phyloP scores from a whole-genome alignment of 208 protist species.

The Trypanosoma conorhini region DNA sequence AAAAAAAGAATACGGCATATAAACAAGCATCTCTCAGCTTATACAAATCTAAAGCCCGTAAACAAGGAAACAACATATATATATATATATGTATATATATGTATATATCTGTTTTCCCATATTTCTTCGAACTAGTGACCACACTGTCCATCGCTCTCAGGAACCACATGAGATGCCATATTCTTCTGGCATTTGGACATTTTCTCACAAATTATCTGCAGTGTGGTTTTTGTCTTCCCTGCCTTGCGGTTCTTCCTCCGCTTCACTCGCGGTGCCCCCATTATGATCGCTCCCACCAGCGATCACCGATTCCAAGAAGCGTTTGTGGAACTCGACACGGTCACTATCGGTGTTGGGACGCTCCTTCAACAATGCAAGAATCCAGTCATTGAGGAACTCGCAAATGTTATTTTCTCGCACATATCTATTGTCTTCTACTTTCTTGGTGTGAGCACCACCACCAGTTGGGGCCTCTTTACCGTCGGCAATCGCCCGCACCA shows the following conservation, averaged over 20 bases:
- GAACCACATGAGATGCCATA: neutral
- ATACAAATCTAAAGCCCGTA: neutral
- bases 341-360: slow-evolving; percentile 60
- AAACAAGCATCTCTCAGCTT: neutral
- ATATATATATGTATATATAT: neutral
- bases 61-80: neutral
- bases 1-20: slow-evolving; percentile 6
- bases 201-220: slow-evolving; percentile 1
- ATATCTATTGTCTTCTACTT: slow-evolving; percentile 72
- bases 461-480: slow-evolving; percentile 50
- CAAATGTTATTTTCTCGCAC: slow-evolving; percentile 74
- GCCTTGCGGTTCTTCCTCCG: neutral
- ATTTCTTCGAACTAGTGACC: neutral
- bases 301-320: slow-evolving; percentile 58
- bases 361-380: slow-evolving; percentile 80
- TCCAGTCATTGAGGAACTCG: slow-evolving; percentile 88
- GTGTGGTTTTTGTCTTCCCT: neutral
- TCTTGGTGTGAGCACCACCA: slow-evolving; percentile 61
- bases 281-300: neutral
- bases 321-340: slow-evolving; percentile 82
- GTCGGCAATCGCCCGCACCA: slow-evolving; percentile 68
- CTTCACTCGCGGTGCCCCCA: neutral
- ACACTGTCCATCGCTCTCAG: neutral
- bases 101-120: neutral
- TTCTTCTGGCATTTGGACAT: neutral